These are phyloP conservation scores for Leishmania tarentolae DNA, from an alignment of 208 protist species.

Conservation along the genomic window DNA sequence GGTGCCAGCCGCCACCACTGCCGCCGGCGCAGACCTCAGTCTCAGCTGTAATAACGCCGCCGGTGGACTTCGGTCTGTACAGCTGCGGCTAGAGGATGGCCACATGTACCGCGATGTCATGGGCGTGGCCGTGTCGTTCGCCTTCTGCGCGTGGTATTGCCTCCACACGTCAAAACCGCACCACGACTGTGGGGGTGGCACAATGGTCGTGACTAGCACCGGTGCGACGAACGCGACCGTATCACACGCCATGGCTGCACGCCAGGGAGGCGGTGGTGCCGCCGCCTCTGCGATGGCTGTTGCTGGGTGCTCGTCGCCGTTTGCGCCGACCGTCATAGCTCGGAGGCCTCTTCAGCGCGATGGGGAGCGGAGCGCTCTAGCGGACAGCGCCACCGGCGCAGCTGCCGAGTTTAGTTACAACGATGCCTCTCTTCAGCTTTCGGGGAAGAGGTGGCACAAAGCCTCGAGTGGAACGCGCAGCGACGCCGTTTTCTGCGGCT, in stretches of 20 bases:
- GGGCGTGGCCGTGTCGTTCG: background rate
- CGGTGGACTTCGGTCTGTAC: conserved; percentile 9
- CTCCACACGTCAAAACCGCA: conserved; percentile 38
- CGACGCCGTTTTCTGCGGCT: conserved; percentile 53
- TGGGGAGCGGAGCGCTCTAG: background rate
- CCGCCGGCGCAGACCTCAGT: conserved; percentile 4
- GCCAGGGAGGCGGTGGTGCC: background rate
- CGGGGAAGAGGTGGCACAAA: conserved; percentile 28
- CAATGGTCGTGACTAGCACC: background rate
- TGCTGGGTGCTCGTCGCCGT: background rate
- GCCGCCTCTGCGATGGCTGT: background rate
- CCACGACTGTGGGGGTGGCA: conserved; percentile 17
- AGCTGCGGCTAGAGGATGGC: conserved; percentile 6
- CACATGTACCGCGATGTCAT: conserved; percentile 3
- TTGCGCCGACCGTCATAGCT: background rate
- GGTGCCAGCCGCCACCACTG: background rate
- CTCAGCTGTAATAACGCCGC: background rate
- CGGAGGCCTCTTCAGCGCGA: background rate
- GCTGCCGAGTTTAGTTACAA: background rate
- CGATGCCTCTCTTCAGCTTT: background rate
- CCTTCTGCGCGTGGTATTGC: conserved; percentile 49
- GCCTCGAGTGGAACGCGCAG: conserved; percentile 17
- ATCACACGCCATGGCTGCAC: background rate
- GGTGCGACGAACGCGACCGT: background rate
- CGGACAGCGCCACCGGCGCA: background rate